Evolutionary conservation across 441 rosid genomes (phyloP).

Genomic region (Metrosideros polymorpha): DNA sequence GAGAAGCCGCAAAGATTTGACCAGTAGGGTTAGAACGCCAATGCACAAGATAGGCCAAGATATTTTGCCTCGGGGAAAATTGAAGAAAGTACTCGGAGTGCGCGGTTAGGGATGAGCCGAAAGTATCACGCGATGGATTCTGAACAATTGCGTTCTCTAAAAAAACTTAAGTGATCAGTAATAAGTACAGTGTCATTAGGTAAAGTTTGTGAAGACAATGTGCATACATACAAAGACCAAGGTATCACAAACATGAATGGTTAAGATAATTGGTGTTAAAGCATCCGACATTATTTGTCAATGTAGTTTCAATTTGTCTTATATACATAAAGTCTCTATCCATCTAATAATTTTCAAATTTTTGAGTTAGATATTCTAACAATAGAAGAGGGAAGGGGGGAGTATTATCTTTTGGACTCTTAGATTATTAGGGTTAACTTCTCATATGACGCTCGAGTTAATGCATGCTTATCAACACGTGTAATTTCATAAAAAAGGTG

Average conservation of each 20-base stretch:
- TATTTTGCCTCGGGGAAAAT: not conserved
- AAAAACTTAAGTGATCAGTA: not conserved
- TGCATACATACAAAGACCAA: not conserved
- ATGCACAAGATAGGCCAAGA: not conserved
- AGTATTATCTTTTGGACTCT: not conserved
- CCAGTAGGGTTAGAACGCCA: not conserved
- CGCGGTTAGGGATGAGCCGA: not conserved
- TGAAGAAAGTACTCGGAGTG: not conserved
- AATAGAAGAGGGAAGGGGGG: not conserved
- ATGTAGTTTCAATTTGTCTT: not conserved
- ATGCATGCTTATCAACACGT: no score
- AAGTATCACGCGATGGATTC: accelerated
- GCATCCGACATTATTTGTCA: not conserved
- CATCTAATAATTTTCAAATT: not conserved
- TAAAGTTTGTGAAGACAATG: not conserved
- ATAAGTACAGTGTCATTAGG: not conserved
- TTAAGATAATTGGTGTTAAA: not conserved
- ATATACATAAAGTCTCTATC: not conserved
- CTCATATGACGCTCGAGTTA: not conserved
- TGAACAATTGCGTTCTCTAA: not conserved
- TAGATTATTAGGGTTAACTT: not conserved
- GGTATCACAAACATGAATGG: not conserved
- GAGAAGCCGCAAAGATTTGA: not conserved
- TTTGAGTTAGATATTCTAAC: not conserved
- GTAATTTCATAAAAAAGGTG: not conserved